These are phyloP conservation scores for Auricularia cornea DNA, from an alignment of 768 basidiomycete species.

Conservation along the genomic window DNA sequence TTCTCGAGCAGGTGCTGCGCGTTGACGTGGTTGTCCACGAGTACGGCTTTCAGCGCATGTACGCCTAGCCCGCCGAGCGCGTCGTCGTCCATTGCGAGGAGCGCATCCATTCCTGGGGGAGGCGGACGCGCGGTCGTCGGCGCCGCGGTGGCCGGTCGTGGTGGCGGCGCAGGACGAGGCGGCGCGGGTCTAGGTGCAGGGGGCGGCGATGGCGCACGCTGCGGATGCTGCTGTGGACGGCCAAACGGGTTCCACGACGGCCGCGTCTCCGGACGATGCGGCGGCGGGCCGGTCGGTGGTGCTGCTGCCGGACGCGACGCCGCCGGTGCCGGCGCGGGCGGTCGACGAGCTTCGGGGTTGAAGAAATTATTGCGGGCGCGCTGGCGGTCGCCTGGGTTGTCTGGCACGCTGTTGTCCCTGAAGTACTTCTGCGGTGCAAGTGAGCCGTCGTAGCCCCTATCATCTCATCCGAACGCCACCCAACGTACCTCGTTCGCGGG, in stretches of 20 bases:
- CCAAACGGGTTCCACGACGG: constrained; percentile 3
- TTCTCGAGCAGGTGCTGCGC: constrained; percentile 71
- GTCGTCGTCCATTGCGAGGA: constrained; percentile 53
- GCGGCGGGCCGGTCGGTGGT: neutral
- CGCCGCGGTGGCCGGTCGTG: constrained; percentile 34
- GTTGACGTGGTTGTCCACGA: constrained; percentile 72
- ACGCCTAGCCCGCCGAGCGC: constrained; percentile 58
- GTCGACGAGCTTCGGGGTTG: neutral
- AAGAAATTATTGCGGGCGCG: neutral
- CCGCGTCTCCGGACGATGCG: neutral
- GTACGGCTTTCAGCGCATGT: constrained; percentile 62
- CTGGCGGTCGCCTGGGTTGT: neutral
- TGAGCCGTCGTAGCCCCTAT: neutral
- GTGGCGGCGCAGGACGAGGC: constrained; percentile 15
- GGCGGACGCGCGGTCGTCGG: constrained; percentile 33
- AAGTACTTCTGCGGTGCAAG: neutral
- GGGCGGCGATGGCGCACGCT: constrained; percentile 5
- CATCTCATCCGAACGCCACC: neutral
- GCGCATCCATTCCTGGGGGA: constrained; percentile 52
- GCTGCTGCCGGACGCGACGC: neutral
- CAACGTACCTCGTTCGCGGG: constrained; percentile 1
- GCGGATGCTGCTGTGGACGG: neutral
- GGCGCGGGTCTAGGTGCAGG: constrained; percentile 13
- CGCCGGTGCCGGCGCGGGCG: constrained; percentile 1
- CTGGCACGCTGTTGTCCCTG: neutral